These are phyloP conservation scores for Colletotrichum lindemuthianum DNA, from an alignment of 2,329 filamentous ascomycete genomes.

Conservation along the genomic window DNA sequence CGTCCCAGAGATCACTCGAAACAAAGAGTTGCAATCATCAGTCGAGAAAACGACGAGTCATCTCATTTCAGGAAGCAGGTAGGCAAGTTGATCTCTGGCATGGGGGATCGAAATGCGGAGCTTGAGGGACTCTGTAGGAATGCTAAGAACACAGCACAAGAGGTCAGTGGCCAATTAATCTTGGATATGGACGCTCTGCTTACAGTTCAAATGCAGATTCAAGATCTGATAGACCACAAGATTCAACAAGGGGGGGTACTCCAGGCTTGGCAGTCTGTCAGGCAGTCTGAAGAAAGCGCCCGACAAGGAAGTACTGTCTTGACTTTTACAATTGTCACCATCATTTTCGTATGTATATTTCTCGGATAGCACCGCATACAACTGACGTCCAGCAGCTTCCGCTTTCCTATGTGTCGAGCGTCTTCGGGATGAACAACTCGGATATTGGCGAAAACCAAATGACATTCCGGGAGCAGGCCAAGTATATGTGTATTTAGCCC, in stretches of 20 bases:
- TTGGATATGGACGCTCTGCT: background rate
- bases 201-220: slow-evolving; percentile 37
- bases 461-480: slow-evolving; percentile 35
- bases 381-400: no score
- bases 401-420: slow-evolving; percentile 47
- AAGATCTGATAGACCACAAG: no score
- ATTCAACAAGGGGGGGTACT: no score
- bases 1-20: no score
- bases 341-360: no score
- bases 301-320: slow-evolving; percentile 56
- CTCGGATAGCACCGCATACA: no score
- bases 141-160: slow-evolving; percentile 45
- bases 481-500: slow-evolving; percentile 41
- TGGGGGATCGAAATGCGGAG: slow-evolving; percentile 45
- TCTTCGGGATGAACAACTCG: slow-evolving; percentile 52
- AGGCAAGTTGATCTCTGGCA: slow-evolving; percentile 36
- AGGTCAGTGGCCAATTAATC: slow-evolving; percentile 45
- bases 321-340: slow-evolving; percentile 58
- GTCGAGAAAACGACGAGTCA: no score
- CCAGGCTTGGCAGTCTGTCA: slow-evolving; percentile 51
- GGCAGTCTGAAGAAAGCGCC: slow-evolving; percentile 51
- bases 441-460: slow-evolving; percentile 39
- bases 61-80: slow-evolving; percentile 41
- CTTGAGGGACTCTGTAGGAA: slow-evolving; percentile 45
- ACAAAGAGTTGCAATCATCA: no score